Evolutionary conservation across 768 basidiomycete genomes (phyloP).

Genomic region (Chiua virens): DNA sequence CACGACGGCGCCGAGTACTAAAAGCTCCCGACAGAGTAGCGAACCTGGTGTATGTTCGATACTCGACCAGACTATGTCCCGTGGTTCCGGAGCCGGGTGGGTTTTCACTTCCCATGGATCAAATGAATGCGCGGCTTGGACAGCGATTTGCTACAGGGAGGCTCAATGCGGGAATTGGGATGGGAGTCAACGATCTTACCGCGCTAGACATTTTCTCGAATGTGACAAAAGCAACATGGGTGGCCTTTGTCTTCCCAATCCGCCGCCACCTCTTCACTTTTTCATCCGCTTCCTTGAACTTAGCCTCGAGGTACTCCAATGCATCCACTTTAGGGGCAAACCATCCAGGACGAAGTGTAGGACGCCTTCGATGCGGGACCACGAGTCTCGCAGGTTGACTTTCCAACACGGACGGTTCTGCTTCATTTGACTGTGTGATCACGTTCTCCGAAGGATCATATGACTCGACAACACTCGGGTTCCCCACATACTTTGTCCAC

Average conservation of each 20-base stretch:
- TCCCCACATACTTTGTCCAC: slow-evolving; percentile 92
- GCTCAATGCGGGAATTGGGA: not conserved
- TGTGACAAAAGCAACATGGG: slow-evolving; percentile 89
- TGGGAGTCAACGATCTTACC: slow-evolving; percentile 43
- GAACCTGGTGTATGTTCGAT: slow-evolving; percentile 65
- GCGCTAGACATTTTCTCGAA: slow-evolving; percentile 95
- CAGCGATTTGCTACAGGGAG: slow-evolving; percentile 71
- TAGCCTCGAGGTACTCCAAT: slow-evolving; percentile 79
- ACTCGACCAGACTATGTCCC: slow-evolving; percentile 95
- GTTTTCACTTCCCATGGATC: slow-evolving; percentile 67
- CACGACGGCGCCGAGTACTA: slow-evolving; percentile 69
- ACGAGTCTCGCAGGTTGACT: slow-evolving; percentile 59
- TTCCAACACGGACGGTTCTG: slow-evolving; percentile 55
- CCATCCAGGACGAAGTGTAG: slow-evolving; percentile 74
- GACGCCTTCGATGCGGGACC: slow-evolving; percentile 72
- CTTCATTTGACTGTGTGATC: slow-evolving; percentile 42
- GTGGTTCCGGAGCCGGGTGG: slow-evolving; percentile 84
- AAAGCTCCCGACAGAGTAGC: slow-evolving; percentile 62
- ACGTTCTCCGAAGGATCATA: slow-evolving; percentile 73
- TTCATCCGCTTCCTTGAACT: slow-evolving; percentile 82
- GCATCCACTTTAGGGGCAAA: slow-evolving; percentile 82
- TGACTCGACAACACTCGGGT: slow-evolving; percentile 82
- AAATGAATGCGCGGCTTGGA: slow-evolving; percentile 78
- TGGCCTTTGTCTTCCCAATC: slow-evolving; percentile 74
- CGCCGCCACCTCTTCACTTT: slow-evolving; percentile 72